Evolutionary conservation across 371 early-diverging fungal genomes (phyloP).

Genomic region (Mucor plumbeus): DNA sequence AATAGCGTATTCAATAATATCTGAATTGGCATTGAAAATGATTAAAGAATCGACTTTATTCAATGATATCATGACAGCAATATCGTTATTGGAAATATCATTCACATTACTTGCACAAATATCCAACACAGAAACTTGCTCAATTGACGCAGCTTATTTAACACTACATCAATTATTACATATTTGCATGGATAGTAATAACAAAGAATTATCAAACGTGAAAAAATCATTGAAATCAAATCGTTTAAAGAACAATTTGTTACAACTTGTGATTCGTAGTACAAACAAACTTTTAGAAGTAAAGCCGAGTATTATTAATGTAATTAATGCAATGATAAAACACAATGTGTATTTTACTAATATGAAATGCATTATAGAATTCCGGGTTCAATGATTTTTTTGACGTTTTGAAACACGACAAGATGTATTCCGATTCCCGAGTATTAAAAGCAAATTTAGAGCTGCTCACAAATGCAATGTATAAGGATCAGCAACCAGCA

Average conservation of each 20-base stretch:
- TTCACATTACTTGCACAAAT: neutral
- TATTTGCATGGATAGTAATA: neutral
- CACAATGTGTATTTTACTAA: neutral
- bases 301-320: neutral
- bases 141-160: neutral
- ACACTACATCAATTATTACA: neutral
- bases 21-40: conserved; percentile 2
- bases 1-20: neutral
- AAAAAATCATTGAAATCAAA: neutral
- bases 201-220: neutral
- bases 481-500: conserved; percentile 24
- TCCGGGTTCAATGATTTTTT: conserved; percentile 27
- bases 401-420: conserved; percentile 35
- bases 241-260: conserved; percentile 10
- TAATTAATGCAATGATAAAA: neutral
- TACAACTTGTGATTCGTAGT: conserved; percentile 4
- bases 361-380: neutral
- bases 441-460: conserved; percentile 52
- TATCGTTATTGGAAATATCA: neutral
- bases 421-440: conserved; percentile 47
- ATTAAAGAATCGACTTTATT: neutral
- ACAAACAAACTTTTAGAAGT: neutral
- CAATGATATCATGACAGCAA: conserved; percentile 9
- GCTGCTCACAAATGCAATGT: conserved; percentile 41
- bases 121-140: neutral